Conservation (phyloP, 139 green algal genomes). For the Diplosphaera chodatii region DNA sequence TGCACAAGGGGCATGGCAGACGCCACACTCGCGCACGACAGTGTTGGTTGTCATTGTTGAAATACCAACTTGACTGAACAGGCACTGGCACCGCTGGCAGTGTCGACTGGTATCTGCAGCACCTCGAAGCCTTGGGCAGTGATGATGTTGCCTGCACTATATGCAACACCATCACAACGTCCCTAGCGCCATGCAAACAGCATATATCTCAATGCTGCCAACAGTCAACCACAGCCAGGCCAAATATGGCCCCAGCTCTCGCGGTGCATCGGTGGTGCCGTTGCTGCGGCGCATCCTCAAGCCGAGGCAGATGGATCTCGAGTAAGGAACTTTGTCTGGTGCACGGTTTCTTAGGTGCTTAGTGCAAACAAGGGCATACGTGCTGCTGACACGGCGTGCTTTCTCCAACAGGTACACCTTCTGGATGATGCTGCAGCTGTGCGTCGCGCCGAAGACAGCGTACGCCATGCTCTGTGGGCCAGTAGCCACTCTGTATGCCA, state of each 20-base stretch:
- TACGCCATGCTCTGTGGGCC: slow-evolving; percentile 34
- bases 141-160: no score
- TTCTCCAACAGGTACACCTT: slow-evolving; percentile 74
- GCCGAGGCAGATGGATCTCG: slow-evolving; percentile 82
- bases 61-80: no score
- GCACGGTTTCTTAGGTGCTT: neutral
- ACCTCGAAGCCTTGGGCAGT: no score
- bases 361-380: neutral
- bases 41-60: no score
- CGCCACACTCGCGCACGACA: no score
- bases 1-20: no score
- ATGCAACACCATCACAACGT: no score
- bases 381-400: neutral
- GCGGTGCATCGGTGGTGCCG: slow-evolving; percentile 17
- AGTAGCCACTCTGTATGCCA: no score
- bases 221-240: neutral
- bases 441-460: slow-evolving; percentile 84
- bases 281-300: slow-evolving; percentile 74
- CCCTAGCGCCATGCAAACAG: neutral
- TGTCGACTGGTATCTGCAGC: no score
- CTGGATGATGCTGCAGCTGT: slow-evolving; percentile 94
- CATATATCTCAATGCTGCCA: neutral
- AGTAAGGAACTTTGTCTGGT: slow-evolving; percentile 40
- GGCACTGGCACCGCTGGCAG: no score
- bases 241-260: neutral